Base-by-base conservation (phyloP, 2,329 filamentous ascomycete genomes). In the Neonectria neomacrospora region DNA sequence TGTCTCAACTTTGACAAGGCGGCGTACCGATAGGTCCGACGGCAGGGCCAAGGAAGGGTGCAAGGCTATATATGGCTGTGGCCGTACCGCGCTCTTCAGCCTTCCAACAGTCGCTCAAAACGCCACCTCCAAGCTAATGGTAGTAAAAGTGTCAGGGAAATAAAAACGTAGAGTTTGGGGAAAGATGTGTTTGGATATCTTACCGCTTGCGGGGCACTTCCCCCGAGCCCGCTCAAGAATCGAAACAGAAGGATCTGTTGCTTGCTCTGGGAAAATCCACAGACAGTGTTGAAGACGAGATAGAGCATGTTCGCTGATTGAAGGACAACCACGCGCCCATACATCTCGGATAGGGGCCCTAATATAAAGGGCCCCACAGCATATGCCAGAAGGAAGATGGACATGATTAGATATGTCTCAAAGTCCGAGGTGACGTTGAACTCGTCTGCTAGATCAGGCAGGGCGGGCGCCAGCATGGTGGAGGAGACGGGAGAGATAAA, bases 301-400 rank as follows among this genome's bases (percentile, higher is more conserved):
- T 86, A 89, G 16, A 87, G 68, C 34, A 83, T 70, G 66, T 83
- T 84, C 67, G 77, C 78, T 8, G 74, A 61, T 65, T 84, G 81
- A 58, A 84, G 80, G 22, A 85, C 75, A 4, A 76, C 67, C 1
- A 80, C 78, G 16, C 84, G 80, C 10, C 84, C 83, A 62, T 82
- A 83, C 66, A 85, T 75, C 69, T 89, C 86, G 12, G 80, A 84
- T 16, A 87, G 61, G 0, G 86, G 86, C 0, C 81, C 84, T 22
- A 85, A 78, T 12, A 86, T 60, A 11, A 86, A 79, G 0, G 85
- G 85, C 0, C 85, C 85, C 26, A 86, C 77, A 11, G 82, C 83
- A 48, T 84, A 84, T 54, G 86, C 86, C 0, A 88, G 80, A 3
- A 90, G 80, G 73, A 88, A 88, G 39, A 90, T 82, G 1, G 86